phyloP scores from a whole-genome alignment of 441 rosid genomes.

The Pelargonium exstipulatum region DNA sequence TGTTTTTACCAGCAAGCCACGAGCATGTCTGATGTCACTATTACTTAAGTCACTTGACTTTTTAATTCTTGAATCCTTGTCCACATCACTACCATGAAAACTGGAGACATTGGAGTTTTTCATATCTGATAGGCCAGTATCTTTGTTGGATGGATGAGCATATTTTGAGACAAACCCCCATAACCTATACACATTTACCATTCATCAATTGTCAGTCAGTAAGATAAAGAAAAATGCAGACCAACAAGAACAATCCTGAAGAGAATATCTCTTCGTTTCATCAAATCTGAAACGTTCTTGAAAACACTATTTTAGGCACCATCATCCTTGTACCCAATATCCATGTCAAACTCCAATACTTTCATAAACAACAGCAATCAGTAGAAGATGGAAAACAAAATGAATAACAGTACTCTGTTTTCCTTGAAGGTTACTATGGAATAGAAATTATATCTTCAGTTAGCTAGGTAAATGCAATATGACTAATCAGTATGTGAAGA shows the following conservation, averaged over 20 bases:
- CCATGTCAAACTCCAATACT: neutral
- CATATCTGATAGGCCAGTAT: slow-evolving; percentile 13
- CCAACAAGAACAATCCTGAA: neutral
- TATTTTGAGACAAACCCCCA: slow-evolving; percentile 26
- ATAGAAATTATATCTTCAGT: slow-evolving; percentile 3
- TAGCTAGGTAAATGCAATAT: neutral
- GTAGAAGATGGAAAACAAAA: neutral
- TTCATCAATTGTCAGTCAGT: neutral
- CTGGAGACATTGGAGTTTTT: slow-evolving; percentile 15
- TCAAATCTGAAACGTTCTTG: neutral
- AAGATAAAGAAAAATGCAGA: neutral
- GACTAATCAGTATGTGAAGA: neutral
- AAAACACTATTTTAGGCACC: neutral
- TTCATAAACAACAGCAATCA: neutral
- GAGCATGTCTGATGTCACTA: neutral
- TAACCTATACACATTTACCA: slow-evolving; percentile 15
- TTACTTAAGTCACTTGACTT: slow-evolving; percentile 1
- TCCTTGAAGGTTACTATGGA: too few relatives aligned
- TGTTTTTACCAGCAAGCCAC: slow-evolving; percentile 22
- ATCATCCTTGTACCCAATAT: neutral
- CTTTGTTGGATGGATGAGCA: slow-evolving; percentile 12
- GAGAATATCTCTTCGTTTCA: neutral
- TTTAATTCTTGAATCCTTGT: slow-evolving; percentile 15
- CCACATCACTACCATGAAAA: slow-evolving; percentile 4
- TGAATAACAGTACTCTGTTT: neutral